Evolutionary conservation across 2,329 filamentous ascomycete genomes (phyloP).

Genomic region (Cordyceps farinosa): DNA sequence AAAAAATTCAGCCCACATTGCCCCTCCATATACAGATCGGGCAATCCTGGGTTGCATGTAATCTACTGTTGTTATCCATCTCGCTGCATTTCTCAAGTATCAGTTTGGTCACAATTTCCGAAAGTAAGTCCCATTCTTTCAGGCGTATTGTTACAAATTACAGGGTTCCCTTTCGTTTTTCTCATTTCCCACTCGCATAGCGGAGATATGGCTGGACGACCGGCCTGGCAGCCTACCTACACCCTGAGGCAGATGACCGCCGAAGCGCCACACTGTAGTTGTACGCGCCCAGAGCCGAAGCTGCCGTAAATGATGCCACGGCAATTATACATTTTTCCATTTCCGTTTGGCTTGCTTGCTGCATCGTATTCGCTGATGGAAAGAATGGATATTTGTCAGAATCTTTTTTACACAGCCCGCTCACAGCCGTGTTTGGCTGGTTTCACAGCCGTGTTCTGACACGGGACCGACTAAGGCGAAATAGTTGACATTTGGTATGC

Average conservation of each 20-base stretch:
- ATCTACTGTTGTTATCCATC: neutral
- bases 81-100: neutral
- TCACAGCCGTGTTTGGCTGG: neutral
- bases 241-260: neutral
- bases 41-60: neutral
- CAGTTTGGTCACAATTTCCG: neutral
- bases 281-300: neutral
- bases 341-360: neutral
- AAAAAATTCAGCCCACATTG: constrained; percentile 15
- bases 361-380: neutral
- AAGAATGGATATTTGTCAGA: neutral
- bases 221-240: neutral
- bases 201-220: neutral
- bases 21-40: constrained; percentile 16
- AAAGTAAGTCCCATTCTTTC: neutral
- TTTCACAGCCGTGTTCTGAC: constrained; percentile 3
- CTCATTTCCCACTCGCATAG: neutral
- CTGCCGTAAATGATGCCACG: neutral
- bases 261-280: neutral
- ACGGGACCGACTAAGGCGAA: neutral
- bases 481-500: neutral
- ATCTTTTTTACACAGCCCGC: neutral
- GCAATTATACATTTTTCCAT: neutral
- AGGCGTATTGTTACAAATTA: neutral
- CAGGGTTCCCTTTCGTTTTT: neutral